Percentiles rank a stretch among this genome's conserved stretches.
phyloP scores from a whole-genome alignment of 352 stramenopile species.

The Phytopythium montanum region DNA sequence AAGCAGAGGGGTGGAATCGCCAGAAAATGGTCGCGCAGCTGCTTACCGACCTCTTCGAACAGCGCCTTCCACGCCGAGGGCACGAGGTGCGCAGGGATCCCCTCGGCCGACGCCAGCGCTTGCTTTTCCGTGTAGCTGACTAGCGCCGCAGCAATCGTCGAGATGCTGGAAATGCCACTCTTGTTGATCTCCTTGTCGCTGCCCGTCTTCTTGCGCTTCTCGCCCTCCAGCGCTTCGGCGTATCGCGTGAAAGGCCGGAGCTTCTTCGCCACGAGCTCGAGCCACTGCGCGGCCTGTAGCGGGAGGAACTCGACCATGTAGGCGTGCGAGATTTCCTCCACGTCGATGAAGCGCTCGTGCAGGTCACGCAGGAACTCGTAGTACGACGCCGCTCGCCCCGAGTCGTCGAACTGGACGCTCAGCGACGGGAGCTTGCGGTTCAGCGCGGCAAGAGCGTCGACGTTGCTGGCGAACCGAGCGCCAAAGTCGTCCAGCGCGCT shows the following conservation, averaged over 20 bases:
- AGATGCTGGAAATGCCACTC: constrained; percentile 69
- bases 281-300: constrained; percentile 38
- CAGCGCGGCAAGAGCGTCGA: constrained; percentile 30
- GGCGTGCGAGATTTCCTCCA: constrained; percentile 59
- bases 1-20: constrained; percentile 52
- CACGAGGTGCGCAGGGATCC: constrained; percentile 28
- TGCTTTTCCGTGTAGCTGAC: constrained; percentile 71
- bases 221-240: constrained; percentile 63
- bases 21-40: constrained; percentile 53
- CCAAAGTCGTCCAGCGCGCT: constrained; percentile 52
- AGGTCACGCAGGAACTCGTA: constrained; percentile 62
- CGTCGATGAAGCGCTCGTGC: constrained; percentile 30
- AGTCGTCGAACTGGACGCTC: constrained; percentile 22
- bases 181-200: constrained; percentile 80
- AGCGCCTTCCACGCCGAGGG: constrained; percentile 56
- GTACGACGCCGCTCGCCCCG: constrained; percentile 30
- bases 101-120: constrained; percentile 20
- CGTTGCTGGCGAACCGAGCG: constrained; percentile 28
- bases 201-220: constrained; percentile 66
- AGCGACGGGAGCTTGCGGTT: constrained; percentile 51
- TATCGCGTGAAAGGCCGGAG: constrained; percentile 71
- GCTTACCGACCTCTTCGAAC: constrained; percentile 48
- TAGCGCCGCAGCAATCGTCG: constrained; percentile 65
- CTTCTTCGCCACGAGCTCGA: constrained; percentile 65
- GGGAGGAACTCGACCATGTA: constrained; percentile 44